phyloP scores from a whole-genome alignment of 192 early-diverging fungal species.

The Backusella australiensis region DNA sequence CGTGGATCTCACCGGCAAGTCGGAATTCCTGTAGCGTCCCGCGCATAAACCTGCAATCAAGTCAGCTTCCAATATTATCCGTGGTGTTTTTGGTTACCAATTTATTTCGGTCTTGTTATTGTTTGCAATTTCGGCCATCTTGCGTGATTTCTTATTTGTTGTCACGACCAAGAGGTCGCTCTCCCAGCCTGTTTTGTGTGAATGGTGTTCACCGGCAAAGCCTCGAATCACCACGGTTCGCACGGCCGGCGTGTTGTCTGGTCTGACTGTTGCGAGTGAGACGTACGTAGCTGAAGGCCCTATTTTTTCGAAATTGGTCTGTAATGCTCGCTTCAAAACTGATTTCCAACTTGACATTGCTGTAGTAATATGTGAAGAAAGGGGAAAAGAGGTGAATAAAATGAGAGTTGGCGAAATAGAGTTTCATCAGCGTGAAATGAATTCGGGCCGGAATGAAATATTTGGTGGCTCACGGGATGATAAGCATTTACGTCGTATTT shows the following conservation, averaged over 20 bases:
- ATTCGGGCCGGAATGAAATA: too few species aligned
- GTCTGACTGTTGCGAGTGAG: constrained; percentile 22
- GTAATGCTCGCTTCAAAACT: constrained; percentile 9
- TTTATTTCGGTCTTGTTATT: constrained; percentile 23
- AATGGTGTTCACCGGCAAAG: constrained; percentile 33
- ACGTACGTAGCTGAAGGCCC: constrained; percentile 20
- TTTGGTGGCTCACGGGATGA: too few species aligned
- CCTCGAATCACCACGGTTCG: constrained; percentile 39
- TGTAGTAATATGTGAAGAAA: not conserved
- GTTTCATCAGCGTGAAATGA: not conserved
- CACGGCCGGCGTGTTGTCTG: constrained; percentile 22
- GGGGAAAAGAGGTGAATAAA: not conserved
- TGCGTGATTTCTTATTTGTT: constrained; percentile 29
- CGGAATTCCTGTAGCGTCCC: constrained; percentile 39
- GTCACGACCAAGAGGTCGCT: constrained; percentile 28
- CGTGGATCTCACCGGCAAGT: constrained; percentile 21
- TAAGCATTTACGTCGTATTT: too few species aligned
- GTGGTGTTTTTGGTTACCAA: constrained; percentile 8
- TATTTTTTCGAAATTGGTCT: constrained; percentile 20
- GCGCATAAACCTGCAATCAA: constrained; percentile 21
- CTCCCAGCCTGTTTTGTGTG: constrained; percentile 25
- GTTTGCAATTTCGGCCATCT: constrained; percentile 27
- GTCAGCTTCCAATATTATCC: too few species aligned
- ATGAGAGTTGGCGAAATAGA: not conserved
- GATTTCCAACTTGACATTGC: constrained; percentile 22